phyloP scores from a whole-genome alignment of 139 green algal genomes.

The Chlamydomonas sp. region DNA sequence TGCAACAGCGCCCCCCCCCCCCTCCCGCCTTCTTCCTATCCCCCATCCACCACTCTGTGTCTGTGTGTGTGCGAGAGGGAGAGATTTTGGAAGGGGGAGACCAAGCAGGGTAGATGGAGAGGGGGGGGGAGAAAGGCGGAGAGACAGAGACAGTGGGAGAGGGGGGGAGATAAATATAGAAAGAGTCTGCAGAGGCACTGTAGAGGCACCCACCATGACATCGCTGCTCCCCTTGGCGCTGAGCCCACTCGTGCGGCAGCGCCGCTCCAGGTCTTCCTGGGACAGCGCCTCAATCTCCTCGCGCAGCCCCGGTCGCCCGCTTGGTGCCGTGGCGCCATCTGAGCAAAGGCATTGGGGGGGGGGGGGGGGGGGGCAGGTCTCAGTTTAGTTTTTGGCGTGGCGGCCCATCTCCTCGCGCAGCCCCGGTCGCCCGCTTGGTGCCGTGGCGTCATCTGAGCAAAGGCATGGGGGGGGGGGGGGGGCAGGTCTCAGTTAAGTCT shows the following conservation, averaged over 20 bases:
- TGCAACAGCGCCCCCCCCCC: no score
- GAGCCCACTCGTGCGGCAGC: constrained; percentile 54
- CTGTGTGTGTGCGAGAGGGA: no score
- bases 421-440: neutral
- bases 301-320: constrained; percentile 18
- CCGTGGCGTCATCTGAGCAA: neutral
- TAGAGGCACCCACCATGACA: constrained; percentile 30
- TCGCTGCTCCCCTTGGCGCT: constrained; percentile 38
- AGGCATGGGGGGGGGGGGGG: neutral
- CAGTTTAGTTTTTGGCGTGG: neutral
- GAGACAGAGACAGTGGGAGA: no score
- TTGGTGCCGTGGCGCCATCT: neutral
- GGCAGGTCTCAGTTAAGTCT: no score
- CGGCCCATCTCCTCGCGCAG: constrained; percentile 44
- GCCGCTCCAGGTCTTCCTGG: constrained; percentile 55
- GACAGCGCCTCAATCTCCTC: constrained; percentile 48
- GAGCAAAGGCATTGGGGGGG: neutral
- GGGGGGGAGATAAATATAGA: no score
- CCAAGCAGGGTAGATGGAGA: no score
- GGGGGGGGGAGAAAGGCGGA: no score
- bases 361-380: no score
- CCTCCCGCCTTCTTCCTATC: no score
- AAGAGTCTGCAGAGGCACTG: no score
- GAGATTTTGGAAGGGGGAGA: no score
- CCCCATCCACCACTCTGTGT: no score